These are phyloP conservation scores for Hyaloperonospora arabidopsidis DNA, from an alignment of 352 stramenopile genomes.

Conservation along the genomic window DNA sequence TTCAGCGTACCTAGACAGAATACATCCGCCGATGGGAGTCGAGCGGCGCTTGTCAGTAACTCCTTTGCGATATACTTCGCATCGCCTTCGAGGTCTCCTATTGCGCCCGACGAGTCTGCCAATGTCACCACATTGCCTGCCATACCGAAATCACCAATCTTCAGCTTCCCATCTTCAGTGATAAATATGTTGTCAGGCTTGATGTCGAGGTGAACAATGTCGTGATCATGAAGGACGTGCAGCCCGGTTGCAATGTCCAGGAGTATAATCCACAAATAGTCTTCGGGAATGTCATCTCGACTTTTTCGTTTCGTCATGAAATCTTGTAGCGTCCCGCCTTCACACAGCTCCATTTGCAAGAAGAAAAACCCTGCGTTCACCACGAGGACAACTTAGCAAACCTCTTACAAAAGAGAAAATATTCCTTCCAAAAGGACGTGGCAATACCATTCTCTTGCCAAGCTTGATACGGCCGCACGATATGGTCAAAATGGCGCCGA, in stretches of 20 bases:
- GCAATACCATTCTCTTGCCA: conserved; percentile 85
- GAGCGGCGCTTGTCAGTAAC: conserved; percentile 61
- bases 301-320: conserved; percentile 35
- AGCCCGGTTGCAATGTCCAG: conserved; percentile 69
- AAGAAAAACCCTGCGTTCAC: conserved; percentile 75
- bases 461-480: conserved; percentile 92
- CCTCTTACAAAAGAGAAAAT: background rate
- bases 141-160: conserved; percentile 92
- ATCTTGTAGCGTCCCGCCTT: conserved; percentile 76
- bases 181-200: conserved; percentile 97
- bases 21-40: conserved; percentile 85
- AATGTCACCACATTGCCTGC: conserved; percentile 44
- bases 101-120: conserved; percentile 13
- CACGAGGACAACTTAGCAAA: conserved; percentile 1
- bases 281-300: conserved; percentile 37
- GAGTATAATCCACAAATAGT: conserved; percentile 69
- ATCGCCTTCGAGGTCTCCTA: conserved; percentile 89
- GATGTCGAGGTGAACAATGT: conserved; percentile 92
- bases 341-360: conserved; percentile 92
- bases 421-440: background rate
- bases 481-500: conserved; percentile 57
- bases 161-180: conserved; percentile 47
- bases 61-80: conserved; percentile 88
- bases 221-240: conserved; percentile 81
- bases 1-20: conserved; percentile 86